Evolutionary conservation across 225 moss, liverwort and hornwort species (phyloP).

Genomic region (Physcomitrium patens): DNA sequence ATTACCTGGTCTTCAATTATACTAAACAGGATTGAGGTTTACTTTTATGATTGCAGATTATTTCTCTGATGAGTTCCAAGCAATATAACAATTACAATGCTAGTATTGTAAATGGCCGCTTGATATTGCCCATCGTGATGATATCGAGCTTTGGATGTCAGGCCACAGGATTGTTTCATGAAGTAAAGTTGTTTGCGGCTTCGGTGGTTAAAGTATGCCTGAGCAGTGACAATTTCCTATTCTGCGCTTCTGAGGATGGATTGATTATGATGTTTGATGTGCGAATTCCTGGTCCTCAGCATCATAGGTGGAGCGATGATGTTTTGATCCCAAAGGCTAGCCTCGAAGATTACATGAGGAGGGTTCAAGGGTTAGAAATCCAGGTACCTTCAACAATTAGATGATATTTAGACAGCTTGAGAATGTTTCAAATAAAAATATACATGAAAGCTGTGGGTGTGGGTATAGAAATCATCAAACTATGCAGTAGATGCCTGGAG

Average conservation of each 20-base stretch:
- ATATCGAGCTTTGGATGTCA: conserved; percentile 46
- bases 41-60: not conserved
- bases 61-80: not conserved
- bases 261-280: conserved; percentile 72
- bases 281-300: conserved; percentile 3
- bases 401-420: not conserved
- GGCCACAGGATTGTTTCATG: conserved; percentile 71
- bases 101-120: not conserved
- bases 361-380: conserved; percentile 59
- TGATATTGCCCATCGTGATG: conserved; percentile 18
- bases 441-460: not conserved
- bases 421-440: not conserved
- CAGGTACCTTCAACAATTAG: conserved; percentile 41
- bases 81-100: not conserved
- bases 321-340: conserved; percentile 66
- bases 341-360: conserved; percentile 55
- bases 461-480: not conserved
- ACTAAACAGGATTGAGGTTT: not conserved
- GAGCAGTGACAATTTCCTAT: conserved; percentile 52
- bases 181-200: conserved; percentile 65
- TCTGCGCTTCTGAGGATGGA: conserved; percentile 75
- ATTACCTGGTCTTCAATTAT: conserved; percentile 1
- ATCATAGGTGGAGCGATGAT: conserved; percentile 57
- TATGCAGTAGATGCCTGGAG: not conserved
- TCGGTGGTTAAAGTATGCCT: conserved; percentile 60